Evolutionary conservation across 2,329 filamentous ascomycete species (phyloP), one percentile per base, ranked within the genome.

Genomic region (Hypoxylon sp.): DNA sequence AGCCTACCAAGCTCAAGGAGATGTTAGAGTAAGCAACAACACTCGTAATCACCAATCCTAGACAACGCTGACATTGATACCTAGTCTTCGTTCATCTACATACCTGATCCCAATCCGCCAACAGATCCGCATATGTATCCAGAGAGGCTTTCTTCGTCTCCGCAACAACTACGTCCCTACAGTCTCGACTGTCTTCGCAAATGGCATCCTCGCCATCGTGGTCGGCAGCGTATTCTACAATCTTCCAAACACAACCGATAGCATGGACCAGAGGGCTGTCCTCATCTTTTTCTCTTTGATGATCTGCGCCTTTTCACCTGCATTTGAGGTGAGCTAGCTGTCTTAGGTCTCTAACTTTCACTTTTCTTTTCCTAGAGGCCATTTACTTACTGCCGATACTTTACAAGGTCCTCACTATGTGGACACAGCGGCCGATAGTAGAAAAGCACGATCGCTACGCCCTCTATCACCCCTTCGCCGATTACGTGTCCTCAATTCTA

Each of bases 381-480:
- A 30, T 30, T 9, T 30, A 30, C 28, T 30, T 30, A 30, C 28
- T 7, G 28, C 9, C 4, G 9, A 30, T 7, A 30, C 28, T 9
- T 30, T 6, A 1, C 5, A 30, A 30, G 28, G 28, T 14, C 14
- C 79, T 95, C 32, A 93, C 91, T 0, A 85, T 97, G 6, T 97
- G 95, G 78, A 88, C 91, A 1, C 93, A 97, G 85, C 90, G 94
- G 32, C 91, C 92, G 1, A 97, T 97, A 72, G 93, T 97, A 60
- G 93, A 97, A 77, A 97, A 97, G 78, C 94, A 97, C 74, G 82
- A 86, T 63, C 89, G 91, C 59, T 97, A 97, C 77, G 93, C 93
- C 13, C 85, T 97, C n/a, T 97, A 97, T 75, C 94, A 97, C 75
- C 93, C 94, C 0, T 93, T 91, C 13, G 90, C 93, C 13, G 93